A percentile compares a stretch with the other conserved stretches of the same genome.
Conservation (phyloP, 805 yeast species). For the Saccharomycopsis malanga region DNA sequence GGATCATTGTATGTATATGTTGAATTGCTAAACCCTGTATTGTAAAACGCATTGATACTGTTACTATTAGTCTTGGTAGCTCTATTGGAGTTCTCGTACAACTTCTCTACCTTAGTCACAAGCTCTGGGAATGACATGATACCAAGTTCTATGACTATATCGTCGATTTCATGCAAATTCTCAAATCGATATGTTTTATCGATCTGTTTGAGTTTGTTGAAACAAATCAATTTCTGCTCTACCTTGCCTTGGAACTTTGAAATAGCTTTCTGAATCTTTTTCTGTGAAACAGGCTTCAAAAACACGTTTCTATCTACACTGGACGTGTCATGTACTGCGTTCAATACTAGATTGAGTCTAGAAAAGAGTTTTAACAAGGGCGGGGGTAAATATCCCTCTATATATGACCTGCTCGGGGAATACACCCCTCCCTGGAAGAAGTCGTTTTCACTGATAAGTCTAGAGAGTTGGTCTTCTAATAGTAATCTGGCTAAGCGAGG, state of each 20-base stretch:
- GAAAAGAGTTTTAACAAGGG: slow-evolving; percentile 19
- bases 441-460: slow-evolving; percentile 35
- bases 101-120: slow-evolving; percentile 5
- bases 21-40: slow-evolving; percentile 1
- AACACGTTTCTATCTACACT: background rate
- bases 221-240: slow-evolving; percentile 26
- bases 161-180: slow-evolving; percentile 22
- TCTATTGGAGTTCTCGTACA: slow-evolving; percentile 15
- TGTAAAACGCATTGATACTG: slow-evolving; percentile 1
- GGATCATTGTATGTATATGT: slow-evolving; percentile 12
- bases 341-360: slow-evolving; percentile 16
- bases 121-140: background rate
- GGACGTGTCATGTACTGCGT: slow-evolving; percentile 6
- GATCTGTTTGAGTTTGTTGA: slow-evolving; percentile 30
- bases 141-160: slow-evolving; percentile 16
- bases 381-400: too few relatives aligned
- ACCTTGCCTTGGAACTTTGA: slow-evolving; percentile 7
- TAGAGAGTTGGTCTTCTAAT: slow-evolving; percentile 48
- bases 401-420: too few relatives aligned
- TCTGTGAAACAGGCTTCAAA: background rate
- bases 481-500: slow-evolving; percentile 45
- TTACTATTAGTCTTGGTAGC: background rate
- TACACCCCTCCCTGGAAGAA: slow-evolving; percentile 19
- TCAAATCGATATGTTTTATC: slow-evolving; percentile 27
- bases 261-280: background rate